A percentile compares a stretch with the other conserved stretches of the same genome.
These are phyloP conservation scores for Calcarisporium arbuscula DNA, from an alignment of 2,329 filamentous ascomycete species.

Conservation along the genomic window DNA sequence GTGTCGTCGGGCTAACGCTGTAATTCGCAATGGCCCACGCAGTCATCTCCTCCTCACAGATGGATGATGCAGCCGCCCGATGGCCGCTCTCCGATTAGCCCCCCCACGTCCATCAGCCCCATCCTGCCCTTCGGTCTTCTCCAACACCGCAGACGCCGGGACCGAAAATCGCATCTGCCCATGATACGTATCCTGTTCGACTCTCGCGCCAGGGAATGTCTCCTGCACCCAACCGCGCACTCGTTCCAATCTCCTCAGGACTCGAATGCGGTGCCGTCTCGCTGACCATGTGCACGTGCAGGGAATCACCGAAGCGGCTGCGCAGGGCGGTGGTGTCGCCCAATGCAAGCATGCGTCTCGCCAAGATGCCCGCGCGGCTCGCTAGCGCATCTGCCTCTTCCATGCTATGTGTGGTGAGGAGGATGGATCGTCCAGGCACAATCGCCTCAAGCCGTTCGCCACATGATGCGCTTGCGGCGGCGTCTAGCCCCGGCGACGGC, in stretches of 20 bases:
- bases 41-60: constrained; percentile 62
- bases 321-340: constrained; percentile 65
- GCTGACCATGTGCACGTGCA: constrained; percentile 72
- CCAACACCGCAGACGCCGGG: constrained; percentile 26
- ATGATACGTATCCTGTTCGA: constrained; percentile 71
- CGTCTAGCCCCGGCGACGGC: constrained; percentile 67
- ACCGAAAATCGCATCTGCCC: constrained; percentile 82
- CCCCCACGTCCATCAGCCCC: too few relatives aligned
- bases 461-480: constrained; percentile 66
- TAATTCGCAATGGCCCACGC: constrained; percentile 71
- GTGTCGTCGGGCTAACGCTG: constrained; percentile 74
- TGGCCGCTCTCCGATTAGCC: constrained; percentile 27
- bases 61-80: constrained; percentile 62
- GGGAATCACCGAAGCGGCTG: constrained; percentile 62
- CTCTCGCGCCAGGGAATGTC: constrained; percentile 56
- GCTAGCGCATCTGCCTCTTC: constrained; percentile 74
- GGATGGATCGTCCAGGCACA: constrained; percentile 57
- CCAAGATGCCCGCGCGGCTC: constrained; percentile 61
- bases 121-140: constrained; percentile 58
- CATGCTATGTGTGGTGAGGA: constrained; percentile 75
- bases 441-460: constrained; percentile 65
- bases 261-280: constrained; percentile 63
- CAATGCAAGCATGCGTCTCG: constrained; percentile 70
- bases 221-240: constrained; percentile 60
- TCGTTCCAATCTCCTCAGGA: constrained; percentile 56